A percentile compares a stretch with the other conserved stretches of the same genome.
Conservation (phyloP, 768 basidiomycete genomes). For the Pisolithus microcarpus region DNA sequence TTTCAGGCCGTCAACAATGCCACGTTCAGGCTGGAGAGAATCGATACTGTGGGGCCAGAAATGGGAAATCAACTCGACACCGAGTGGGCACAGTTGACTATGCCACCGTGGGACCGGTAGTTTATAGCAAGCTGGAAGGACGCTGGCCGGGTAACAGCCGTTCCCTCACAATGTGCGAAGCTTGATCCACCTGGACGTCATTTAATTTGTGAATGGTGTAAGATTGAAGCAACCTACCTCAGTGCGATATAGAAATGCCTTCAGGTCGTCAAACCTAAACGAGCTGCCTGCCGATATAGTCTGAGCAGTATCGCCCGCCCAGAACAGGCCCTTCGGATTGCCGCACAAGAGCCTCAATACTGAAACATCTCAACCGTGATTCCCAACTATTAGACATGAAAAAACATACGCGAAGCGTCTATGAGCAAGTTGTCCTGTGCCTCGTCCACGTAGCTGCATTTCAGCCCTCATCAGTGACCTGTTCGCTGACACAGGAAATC, state of each 20-base stretch:
- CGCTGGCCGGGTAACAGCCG: constrained; percentile 20
- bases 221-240: constrained; percentile 37
- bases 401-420: background rate
- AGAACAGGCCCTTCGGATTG: constrained; percentile 41
- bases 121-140: constrained; percentile 57
- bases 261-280: too few relatives aligned
- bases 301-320: too few relatives aligned
- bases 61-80: too few relatives aligned
- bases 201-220: background rate
- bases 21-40: too few relatives aligned
- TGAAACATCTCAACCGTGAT: constrained; percentile 17
- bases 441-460: too few relatives aligned
- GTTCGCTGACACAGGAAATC: too few relatives aligned
- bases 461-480: too few relatives aligned
- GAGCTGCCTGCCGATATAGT: too few relatives aligned
- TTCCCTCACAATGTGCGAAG: background rate
- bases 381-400: background rate
- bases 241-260: constrained; percentile 31
- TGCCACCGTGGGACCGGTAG: constrained; percentile 65
- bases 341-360: constrained; percentile 55
- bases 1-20: too few relatives aligned
- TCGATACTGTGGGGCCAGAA: too few relatives aligned
- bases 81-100: too few relatives aligned
- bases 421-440: too few relatives aligned
- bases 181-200: constrained; percentile 13